phyloP scores from a whole-genome alignment of 257 asterid species.

The Salvia miltiorrhiza region DNA sequence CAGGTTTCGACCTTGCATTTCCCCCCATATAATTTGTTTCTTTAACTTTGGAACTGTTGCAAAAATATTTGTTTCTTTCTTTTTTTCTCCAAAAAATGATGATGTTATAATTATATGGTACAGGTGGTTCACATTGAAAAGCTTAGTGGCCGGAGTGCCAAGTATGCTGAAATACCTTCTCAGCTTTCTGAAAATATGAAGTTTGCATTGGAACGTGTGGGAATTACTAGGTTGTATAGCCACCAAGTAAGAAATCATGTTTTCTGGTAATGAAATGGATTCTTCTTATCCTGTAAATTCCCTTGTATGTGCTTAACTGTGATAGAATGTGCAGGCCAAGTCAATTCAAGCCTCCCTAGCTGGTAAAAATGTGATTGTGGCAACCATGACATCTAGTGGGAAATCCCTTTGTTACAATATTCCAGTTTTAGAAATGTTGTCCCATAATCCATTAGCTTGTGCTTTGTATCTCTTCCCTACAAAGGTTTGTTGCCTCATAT shows the following conservation, averaged over 20 bases:
- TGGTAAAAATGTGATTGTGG: slow-evolving; percentile 86
- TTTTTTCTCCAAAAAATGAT: no score
- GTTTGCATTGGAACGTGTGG: slow-evolving; percentile 60
- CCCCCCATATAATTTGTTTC: slow-evolving; percentile 3
- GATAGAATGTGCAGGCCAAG: slow-evolving; percentile 52
- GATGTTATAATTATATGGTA: slow-evolving; percentile 26
- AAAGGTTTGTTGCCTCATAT: slow-evolving; percentile 47
- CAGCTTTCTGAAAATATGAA: slow-evolving; percentile 60
- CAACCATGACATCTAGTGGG: slow-evolving; percentile 98
- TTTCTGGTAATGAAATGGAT: slow-evolving; percentile 10
- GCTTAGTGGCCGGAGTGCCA: slow-evolving; percentile 60
- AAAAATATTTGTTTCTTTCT: background rate
- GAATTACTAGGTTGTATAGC: slow-evolving; percentile 74
- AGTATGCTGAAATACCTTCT: slow-evolving; percentile 68
- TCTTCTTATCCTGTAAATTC: background rate
- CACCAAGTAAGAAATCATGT: slow-evolving; percentile 62
- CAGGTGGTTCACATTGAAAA: slow-evolving; percentile 90
- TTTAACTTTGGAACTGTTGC: slow-evolving; percentile 2
- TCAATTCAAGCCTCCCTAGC: slow-evolving; percentile 86
- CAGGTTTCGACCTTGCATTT: slow-evolving; percentile 54
- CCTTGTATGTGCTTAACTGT: slow-evolving; percentile 15
- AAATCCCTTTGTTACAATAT: slow-evolving; percentile 96
- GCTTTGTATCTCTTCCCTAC: slow-evolving; percentile 94
- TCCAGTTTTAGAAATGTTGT: slow-evolving; percentile 82
- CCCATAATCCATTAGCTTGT: slow-evolving; percentile 61